Percentiles rank a stretch among this genome's conserved stretches.
phyloP scores from a whole-genome alignment of 2,329 filamentous ascomycete genomes.

The Penicillium sp. region DNA sequence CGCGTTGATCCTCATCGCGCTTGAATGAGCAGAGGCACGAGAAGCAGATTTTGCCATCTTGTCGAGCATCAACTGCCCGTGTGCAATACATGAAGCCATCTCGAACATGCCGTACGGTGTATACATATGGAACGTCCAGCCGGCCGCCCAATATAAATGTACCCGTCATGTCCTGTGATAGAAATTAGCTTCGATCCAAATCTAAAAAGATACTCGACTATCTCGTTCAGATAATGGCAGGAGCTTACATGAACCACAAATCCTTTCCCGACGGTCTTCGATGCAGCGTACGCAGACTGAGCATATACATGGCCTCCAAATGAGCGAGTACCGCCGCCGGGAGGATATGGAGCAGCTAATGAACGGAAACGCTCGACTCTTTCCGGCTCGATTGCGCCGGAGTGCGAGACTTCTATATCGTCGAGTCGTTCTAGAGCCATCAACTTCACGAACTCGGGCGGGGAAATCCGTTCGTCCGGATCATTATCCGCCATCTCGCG shows the following conservation, averaged over 20 bases:
- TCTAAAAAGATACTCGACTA: background rate
- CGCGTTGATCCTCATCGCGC: slow-evolving; percentile 34
- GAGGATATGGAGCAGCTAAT: slow-evolving; percentile 39
- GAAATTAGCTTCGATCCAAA: background rate
- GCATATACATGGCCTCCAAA: slow-evolving; percentile 59
- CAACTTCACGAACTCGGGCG: slow-evolving; percentile 28
- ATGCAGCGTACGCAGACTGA: slow-evolving; percentile 58
- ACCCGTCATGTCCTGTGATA: slow-evolving; percentile 50
- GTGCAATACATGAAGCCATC: slow-evolving; percentile 54
- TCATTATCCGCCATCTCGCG: slow-evolving; percentile 3
- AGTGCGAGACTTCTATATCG: slow-evolving; percentile 8
- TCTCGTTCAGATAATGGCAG: background rate
- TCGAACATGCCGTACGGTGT: slow-evolving; percentile 51
- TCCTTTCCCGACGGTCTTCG: slow-evolving; percentile 52
- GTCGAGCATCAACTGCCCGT: slow-evolving; percentile 52
- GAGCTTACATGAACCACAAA: slow-evolving; percentile 52
- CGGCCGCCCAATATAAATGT: slow-evolving; percentile 52
- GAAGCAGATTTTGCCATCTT: slow-evolving; percentile 51
- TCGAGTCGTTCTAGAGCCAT: slow-evolving; percentile 34
- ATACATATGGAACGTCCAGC: slow-evolving; percentile 50
- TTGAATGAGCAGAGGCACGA: slow-evolving; percentile 56
- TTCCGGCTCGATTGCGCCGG: slow-evolving; percentile 20
- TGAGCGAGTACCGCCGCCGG: slow-evolving; percentile 43
- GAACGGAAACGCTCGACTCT: slow-evolving; percentile 32
- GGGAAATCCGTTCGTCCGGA: slow-evolving; percentile 11